A percentile compares a stretch with the other conserved stretches of the same genome.
Conservation (phyloP, 2,329 filamentous ascomycete genomes). For the Cryphonectria radicalis region DNA sequence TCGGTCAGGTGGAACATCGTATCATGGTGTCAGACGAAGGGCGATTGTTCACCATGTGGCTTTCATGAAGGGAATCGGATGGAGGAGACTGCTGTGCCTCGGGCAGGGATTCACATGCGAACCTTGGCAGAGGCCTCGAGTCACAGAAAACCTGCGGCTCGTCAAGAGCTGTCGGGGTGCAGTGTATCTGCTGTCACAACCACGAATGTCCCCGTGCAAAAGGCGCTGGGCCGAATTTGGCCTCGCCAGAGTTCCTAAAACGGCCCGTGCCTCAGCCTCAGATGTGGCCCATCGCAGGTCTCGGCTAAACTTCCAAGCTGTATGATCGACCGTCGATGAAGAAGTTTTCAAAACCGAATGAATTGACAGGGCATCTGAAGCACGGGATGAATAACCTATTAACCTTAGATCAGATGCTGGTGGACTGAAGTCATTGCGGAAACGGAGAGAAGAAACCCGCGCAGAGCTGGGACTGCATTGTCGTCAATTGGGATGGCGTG, state of each 20-base stretch:
- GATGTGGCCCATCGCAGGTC: constrained; percentile 15
- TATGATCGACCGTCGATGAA: constrained; percentile 27
- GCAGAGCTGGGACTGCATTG: neutral
- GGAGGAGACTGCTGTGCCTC: constrained; percentile 19
- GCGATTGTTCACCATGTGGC: neutral
- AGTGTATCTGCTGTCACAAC: constrained; percentile 13
- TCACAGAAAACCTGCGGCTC: constrained; percentile 21
- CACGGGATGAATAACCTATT: constrained; percentile 13
- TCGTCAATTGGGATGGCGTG: constrained; percentile 1
- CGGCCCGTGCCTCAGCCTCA: constrained; percentile 25
- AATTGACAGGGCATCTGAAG: constrained; percentile 16
- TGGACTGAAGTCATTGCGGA: constrained; percentile 2
- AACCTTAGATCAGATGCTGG: constrained; percentile 17
- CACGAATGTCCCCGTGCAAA: constrained; percentile 13
- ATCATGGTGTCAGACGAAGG: neutral
- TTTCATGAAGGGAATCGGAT: neutral
- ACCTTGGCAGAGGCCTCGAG: constrained; percentile 9
- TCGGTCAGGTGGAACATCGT: neutral
- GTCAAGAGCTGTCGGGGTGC: constrained; percentile 22
- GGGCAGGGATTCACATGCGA: neutral
- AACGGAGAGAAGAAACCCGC: neutral
- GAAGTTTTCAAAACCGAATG: neutral
- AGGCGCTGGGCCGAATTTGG: constrained; percentile 20
- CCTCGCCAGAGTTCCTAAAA: constrained; percentile 18
- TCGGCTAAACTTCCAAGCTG: constrained; percentile 19